Conservation (phyloP, 2,329 filamentous ascomycete species). For the Penicillium crustosum region DNA sequence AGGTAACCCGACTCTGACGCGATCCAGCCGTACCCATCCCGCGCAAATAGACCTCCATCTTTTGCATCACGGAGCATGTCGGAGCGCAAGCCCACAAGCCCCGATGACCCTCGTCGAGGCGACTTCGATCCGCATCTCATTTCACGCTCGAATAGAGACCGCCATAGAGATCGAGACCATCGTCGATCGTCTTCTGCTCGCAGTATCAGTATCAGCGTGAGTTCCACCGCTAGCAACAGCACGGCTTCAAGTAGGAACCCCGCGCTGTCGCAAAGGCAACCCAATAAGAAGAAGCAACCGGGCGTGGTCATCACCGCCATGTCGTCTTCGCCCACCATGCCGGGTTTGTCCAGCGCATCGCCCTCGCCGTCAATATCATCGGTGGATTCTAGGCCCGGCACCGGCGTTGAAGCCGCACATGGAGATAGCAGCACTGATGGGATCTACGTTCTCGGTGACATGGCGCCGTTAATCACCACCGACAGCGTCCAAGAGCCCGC, state of each 20-base stretch:
- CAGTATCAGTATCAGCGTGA: slow-evolving; percentile 4
- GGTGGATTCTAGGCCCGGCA: slow-evolving; percentile 29
- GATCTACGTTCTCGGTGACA: slow-evolving; percentile 24
- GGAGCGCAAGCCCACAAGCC: slow-evolving; percentile 16
- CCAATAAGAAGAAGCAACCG: slow-evolving; percentile 11
- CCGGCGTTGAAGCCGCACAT: slow-evolving; percentile 21
- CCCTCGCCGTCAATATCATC: slow-evolving; percentile 33
- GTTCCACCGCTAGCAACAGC: slow-evolving; percentile 1
- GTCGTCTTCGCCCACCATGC: slow-evolving; percentile 27
- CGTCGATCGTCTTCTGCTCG: background rate
- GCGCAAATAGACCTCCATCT: background rate
- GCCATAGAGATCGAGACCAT: background rate
- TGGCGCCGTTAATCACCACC: slow-evolving; percentile 11
- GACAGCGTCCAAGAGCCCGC: background rate
- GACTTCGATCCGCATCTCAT: slow-evolving; percentile 1
- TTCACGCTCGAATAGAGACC: slow-evolving; percentile 2
- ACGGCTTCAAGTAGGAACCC: slow-evolving; percentile 5
- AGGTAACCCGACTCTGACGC: background rate
- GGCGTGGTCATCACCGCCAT: slow-evolving; percentile 14
- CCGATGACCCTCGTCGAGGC: background rate
- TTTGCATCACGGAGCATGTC: slow-evolving; percentile 23
- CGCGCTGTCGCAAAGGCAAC: background rate
- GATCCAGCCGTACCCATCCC: slow-evolving; percentile 3
- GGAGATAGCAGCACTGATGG: slow-evolving; percentile 1
- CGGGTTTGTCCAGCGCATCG: slow-evolving; percentile 35